Percentiles rank a stretch among this genome's conserved stretches.
Conservation (phyloP, 2,329 filamentous ascomycete genomes). For the Cylindrodendrum hubeiense region DNA sequence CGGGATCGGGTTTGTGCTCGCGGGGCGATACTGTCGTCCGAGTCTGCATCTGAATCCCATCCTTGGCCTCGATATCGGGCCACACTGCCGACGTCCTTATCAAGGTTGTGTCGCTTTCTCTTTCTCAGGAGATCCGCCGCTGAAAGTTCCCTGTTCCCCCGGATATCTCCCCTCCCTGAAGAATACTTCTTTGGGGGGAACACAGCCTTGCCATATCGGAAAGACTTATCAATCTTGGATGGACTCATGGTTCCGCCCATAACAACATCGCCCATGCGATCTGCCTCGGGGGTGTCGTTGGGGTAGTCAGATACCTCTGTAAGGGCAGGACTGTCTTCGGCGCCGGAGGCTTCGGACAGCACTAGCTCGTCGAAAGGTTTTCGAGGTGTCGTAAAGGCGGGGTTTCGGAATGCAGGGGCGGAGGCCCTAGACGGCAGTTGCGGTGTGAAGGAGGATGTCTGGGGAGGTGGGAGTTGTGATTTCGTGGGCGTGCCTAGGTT, state of each 20-base stretch:
- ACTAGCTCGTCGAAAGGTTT: conserved; percentile 66
- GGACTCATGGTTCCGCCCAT: conserved; percentile 61
- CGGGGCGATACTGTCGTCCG: conserved; percentile 52
- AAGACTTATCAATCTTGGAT: conserved; percentile 59
- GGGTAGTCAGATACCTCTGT: conserved; percentile 68
- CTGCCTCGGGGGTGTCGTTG: conserved; percentile 65
- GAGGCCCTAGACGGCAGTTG: conserved; percentile 55
- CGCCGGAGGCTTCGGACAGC: conserved; percentile 67
- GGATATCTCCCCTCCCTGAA: conserved; percentile 75
- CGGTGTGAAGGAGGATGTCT: conserved; percentile 61
- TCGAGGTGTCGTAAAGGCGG: conserved; percentile 73
- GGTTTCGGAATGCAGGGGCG: conserved; percentile 70
- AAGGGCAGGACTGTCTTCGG: conserved; percentile 71
- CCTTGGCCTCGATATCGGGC: conserved; percentile 57
- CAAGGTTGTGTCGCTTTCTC: conserved; percentile 64
- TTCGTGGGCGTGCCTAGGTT: conserved; percentile 55
- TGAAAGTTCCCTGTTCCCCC: conserved; percentile 56
- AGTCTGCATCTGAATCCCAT: conserved; percentile 62
- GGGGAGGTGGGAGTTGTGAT: conserved; percentile 53
- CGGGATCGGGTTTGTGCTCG: conserved; percentile 38
- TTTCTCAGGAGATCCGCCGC: conserved; percentile 63
- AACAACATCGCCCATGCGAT: conserved; percentile 57
- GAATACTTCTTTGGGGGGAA: conserved; percentile 55
- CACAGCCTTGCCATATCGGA: conserved; percentile 57
- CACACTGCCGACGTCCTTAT: conserved; percentile 65